Base-by-base conservation (phyloP, 2,329 filamentous ascomycete species). In the Exophiala sp. region DNA sequence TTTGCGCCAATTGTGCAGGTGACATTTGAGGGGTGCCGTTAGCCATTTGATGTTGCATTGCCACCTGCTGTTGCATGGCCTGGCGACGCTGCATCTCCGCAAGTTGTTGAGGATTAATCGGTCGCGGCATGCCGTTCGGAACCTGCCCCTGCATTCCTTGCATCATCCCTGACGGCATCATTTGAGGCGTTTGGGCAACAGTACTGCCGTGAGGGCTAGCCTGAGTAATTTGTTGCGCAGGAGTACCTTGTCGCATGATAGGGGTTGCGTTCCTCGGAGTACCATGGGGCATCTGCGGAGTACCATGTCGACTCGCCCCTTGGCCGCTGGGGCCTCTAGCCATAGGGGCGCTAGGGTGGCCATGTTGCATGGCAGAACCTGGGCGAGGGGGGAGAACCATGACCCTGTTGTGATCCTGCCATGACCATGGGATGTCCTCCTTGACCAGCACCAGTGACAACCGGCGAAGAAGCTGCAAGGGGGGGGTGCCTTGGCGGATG, bases 211-310 rank as follows among this genome's bases (percentile, higher is more conserved):
- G 67, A 9, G 72, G 72, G 57, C 72, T 75, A 37, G 67, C 70
- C 47, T 73, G 71, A 21, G 62, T 63, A 63, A 74, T 71, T 1
- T 71, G 66, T 57, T 73, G 70, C 10, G 66, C 70, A 3, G 72
- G 72, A 9, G 72, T 74, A 4, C 66, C 69, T 55, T 74, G 71
- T 45, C 70, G 66, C 65, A 74, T 70, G 6, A 72, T 65, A 3
- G 72, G 72, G 2, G 72, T 75, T 18, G 71, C 68, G 50, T 74
- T 71, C 16, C 67, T 67, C 63, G 71, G 71, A 2, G 71, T 74
- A 34, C 70, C 68, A 42, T 73, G 69, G 6, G 66, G 63, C 64
- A 75, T 70, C 52, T 73, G 70, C 3, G 72, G 72, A 14, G 72
- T 75, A 9, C 72, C 71, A 50, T 74, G 67, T 46, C 70, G 68